Base-by-base conservation (phyloP, 345 rosid genomes). In the Citrus medica region DNA sequence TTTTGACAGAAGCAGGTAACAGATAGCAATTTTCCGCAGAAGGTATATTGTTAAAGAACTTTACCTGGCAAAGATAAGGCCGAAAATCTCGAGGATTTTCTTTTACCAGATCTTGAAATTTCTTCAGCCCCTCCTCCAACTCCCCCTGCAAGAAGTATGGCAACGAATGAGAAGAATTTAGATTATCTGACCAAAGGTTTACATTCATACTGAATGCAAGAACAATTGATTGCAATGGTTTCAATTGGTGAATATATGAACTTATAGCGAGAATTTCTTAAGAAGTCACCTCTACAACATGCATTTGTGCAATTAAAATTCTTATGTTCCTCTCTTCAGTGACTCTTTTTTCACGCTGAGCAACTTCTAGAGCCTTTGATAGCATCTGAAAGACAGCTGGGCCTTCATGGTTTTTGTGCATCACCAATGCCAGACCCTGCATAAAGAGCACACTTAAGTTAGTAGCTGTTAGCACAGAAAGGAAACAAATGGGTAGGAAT, bases 21-120 rank as follows among this genome's bases (percentile, higher is more conserved):
- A 38, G 33, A 35, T 12, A 55, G 25, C 40, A 51, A 48, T 56
- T 62, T 33, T 22, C 65, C 67, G n/a, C 46, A 30, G 76, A 24
- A 22, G 27, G 59, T 63, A 71, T n/a, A 53, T 10, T 60, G 64
- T 32, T 10, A 12, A 60, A 48, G 37, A 83, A 77, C 37, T 61
- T 76, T 84, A 91, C 99, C 93, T 91, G 97, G 84, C 97, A 95
- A 82, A 95, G 99, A 83, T 93, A 95, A 42, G 98, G 97, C 80
- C 99, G 89, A 32, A 95, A 93, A 87, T 95, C 99, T 82, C 91
- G 88, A 82, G 97, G 98, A 82, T 95, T 85, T 38, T 93, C 96
- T 40, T 86, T 77, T 28, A 92, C 84, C 80, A 95, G 86, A 71
- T 85, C 88, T 81, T 91, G 92, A 82, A 92, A 93, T 79, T 90